Conservation (phyloP, 2,329 filamentous ascomycete genomes). For the Verticillium alfalfae region DNA sequence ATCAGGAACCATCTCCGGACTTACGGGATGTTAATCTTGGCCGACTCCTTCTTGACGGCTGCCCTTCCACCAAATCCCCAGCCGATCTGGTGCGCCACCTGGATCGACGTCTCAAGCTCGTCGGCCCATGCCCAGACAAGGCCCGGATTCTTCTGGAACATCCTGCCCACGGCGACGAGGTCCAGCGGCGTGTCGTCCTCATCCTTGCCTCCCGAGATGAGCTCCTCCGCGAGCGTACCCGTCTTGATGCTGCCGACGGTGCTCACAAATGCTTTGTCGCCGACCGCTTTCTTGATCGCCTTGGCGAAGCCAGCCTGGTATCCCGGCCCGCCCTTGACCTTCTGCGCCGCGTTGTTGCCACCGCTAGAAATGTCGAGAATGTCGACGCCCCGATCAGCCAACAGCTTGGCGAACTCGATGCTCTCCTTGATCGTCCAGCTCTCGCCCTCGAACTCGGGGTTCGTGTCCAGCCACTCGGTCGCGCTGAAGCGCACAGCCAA, state of each 20-base stretch:
- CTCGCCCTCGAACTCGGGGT: conserved; percentile 44
- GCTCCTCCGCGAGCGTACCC: conserved; percentile 37
- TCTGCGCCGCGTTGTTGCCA: conserved; percentile 56
- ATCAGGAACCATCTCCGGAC: background rate
- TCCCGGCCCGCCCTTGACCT: conserved; percentile 52
- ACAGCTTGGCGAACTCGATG: conserved; percentile 53
- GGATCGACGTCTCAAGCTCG: conserved; percentile 40
- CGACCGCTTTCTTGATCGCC: conserved; percentile 65
- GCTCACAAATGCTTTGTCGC: conserved; percentile 45
- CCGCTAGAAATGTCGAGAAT: conserved; percentile 68
- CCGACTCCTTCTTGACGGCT: background rate
- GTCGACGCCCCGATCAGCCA: conserved; percentile 66
- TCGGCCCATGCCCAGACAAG: conserved; percentile 51
- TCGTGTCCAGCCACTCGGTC: conserved; percentile 68
- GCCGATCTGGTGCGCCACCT: conserved; percentile 46
- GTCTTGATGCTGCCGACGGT: conserved; percentile 44
- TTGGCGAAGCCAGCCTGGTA: conserved; percentile 71
- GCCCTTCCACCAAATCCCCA: conserved; percentile 46
- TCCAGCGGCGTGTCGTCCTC: conserved; percentile 38
- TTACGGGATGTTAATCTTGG: background rate
- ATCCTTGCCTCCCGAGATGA: conserved; percentile 29
- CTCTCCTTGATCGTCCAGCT: conserved; percentile 66
- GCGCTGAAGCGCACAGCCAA: conserved; percentile 70
- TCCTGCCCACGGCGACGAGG: conserved; percentile 40
- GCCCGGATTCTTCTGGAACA: conserved; percentile 55